Evolutionary conservation across 2,329 filamentous ascomycete genomes (phyloP), one percentile per base, ranked within the genome.

Genomic region (Fonsecaea multimorphosa): DNA sequence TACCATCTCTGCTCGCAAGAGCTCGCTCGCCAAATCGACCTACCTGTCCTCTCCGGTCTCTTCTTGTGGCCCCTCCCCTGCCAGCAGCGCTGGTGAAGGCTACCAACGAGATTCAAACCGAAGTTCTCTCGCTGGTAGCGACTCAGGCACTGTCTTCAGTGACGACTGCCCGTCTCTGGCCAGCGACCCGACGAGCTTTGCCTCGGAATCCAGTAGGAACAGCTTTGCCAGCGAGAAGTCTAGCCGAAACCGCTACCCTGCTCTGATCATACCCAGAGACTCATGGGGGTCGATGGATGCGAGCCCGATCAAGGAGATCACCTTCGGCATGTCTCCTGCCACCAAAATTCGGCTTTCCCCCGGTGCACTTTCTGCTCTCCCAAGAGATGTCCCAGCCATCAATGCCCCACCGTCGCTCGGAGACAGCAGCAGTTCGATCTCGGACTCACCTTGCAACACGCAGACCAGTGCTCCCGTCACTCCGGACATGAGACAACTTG

Each of bases 321-420:
- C 78, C 79, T 64, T 78, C 76, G 34, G 73, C 81, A 56, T 71
- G 70, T 72, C 82, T 77, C 83, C 83, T 19, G 84, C 77, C 36
- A 78, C 76, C 53, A 81, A 83, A 74, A 86, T 95, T 24, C 86
- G 89, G 63, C 90, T 96, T 78, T 93, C 91, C 3, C 91, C 91
- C 3, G 87, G 87, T 19, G 87, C 90, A 63, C 83, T 94, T 71
- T 88, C 87, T 11, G 89, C 91, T 74, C 87, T 97, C 76, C 85
- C 86, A 31, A 84, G 88, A 24, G 85, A 87, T 55, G 84, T 94
- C 2, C 92, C 92, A 1, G 89, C 87, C 38, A 85, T 88, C 32
- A 93, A 92, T 62, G 90, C 91, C 5, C 90, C 93, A 3, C 94
- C 94, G 2, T 97, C 94, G 3, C 83, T 97, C 2, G 93, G 97